A percentile compares a stretch with the other conserved stretches of the same genome.
phyloP scores from a whole-genome alignment of 2,329 filamentous ascomycete genomes.

The Calonectria hongkongensis region DNA sequence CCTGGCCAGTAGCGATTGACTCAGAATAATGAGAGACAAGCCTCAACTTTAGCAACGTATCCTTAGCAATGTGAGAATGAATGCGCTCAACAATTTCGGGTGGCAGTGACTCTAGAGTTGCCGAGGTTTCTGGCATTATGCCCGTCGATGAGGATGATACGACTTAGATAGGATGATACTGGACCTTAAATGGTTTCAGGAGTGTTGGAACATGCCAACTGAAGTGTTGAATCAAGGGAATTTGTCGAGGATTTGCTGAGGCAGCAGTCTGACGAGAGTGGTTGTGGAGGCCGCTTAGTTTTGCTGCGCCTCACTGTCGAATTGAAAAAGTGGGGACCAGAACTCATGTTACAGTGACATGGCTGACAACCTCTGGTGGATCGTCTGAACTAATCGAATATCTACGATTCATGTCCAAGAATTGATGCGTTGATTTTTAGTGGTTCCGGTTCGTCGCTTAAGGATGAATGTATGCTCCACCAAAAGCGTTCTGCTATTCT shows the following conservation, averaged over 20 bases:
- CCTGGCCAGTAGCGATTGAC: slow-evolving; percentile 44
- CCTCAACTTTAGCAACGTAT: slow-evolving; percentile 43
- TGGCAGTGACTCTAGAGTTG: slow-evolving; percentile 12
- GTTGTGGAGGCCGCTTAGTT: background rate
- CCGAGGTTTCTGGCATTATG: background rate
- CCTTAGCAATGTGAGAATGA: background rate
- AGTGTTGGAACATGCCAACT: background rate
- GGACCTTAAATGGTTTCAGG: too few relatives aligned
- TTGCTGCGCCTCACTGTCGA: slow-evolving; percentile 2
- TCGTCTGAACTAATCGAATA: too few relatives aligned
- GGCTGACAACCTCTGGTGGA: too few relatives aligned
- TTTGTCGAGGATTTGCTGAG: background rate
- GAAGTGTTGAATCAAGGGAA: fast-evolving
- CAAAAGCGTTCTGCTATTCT: too few relatives aligned
- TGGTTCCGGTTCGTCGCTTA: too few relatives aligned
- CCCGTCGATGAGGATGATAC: too few relatives aligned
- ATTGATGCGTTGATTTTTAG: too few relatives aligned
- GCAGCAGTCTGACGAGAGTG: background rate
- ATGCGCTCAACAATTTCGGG: background rate
- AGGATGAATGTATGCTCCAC: too few relatives aligned
- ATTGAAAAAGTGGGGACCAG: background rate
- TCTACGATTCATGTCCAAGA: too few relatives aligned
- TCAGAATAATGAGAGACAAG: slow-evolving; percentile 56
- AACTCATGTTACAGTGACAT: too few relatives aligned
- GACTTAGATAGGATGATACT: too few relatives aligned